These are phyloP conservation scores for Cucurbita pepo DNA, from an alignment of 306 rosid genomes.

Conservation along the genomic window DNA sequence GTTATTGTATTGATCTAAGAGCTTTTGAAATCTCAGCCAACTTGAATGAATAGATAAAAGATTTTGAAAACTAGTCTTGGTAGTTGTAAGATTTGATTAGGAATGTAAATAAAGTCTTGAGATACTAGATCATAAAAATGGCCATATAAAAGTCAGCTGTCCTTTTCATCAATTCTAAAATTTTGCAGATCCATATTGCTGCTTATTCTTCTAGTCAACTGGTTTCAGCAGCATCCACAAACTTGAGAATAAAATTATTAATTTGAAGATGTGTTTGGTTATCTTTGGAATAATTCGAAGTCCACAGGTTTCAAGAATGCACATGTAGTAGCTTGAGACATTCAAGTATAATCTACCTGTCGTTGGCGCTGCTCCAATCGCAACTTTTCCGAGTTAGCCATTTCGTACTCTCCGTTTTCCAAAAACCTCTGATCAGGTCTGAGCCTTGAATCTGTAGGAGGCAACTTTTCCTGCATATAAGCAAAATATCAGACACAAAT, in stretches of 20 bases:
- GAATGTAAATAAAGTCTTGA: not conserved
- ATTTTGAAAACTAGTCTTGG: not conserved
- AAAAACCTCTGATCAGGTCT: constrained; percentile 95
- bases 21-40: not conserved
- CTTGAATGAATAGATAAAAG: not conserved
- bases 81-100: not conserved
- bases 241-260: not conserved
- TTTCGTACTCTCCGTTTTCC: constrained; percentile 95
- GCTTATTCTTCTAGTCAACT: not conserved
- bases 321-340: too few species aligned
- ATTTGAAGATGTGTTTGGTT: not conserved
- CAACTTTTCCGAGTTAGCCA: constrained; percentile 89
- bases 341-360: constrained; percentile 32
- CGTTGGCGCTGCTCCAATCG: constrained; percentile 96
- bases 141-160: not conserved
- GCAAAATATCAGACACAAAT: not conserved
- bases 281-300: not conserved
- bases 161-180: not conserved
- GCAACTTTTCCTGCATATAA: constrained; percentile 59
- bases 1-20: not conserved
- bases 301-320: not conserved
- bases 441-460: constrained; percentile 98
- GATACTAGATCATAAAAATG: not conserved
- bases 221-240: not conserved
- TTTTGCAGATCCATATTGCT: not conserved